These are phyloP conservation scores for Plectranthus barbatus DNA, from an alignment of 257 asterid species.

Conservation along the genomic window DNA sequence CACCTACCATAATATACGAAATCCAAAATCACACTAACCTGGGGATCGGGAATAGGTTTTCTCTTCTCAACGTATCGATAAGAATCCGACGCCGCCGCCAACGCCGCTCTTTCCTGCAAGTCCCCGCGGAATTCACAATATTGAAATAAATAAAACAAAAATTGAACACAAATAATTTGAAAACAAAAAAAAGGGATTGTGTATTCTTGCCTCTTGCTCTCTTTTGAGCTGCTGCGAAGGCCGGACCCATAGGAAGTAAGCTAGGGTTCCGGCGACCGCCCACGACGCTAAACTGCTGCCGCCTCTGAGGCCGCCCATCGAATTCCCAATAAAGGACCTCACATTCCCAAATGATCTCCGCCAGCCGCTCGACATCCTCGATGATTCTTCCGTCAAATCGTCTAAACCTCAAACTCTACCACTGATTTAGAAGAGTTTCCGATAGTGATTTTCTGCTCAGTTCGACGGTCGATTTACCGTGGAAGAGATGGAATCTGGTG, in stretches of 20 bases:
- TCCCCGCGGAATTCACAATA: neutral
- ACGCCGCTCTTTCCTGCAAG: slow-evolving; percentile 63
- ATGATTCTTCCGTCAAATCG: neutral
- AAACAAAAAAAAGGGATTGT: neutral
- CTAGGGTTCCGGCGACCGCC: slow-evolving; percentile 96
- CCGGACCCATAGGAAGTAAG: slow-evolving; percentile 84
- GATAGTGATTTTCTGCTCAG: slow-evolving; percentile 6
- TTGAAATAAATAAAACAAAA: neutral
- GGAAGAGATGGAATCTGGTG: neutral
- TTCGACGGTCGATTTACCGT: slow-evolving; percentile 1
- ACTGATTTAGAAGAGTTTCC: neutral
- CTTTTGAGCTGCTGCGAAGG: slow-evolving; percentile 80
- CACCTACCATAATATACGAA: neutral
- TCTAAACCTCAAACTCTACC: neutral
- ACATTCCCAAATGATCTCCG: slow-evolving; percentile 50
- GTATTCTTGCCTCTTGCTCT: slow-evolving; percentile 57
- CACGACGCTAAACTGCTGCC: slow-evolving; percentile 80
- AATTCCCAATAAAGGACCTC: slow-evolving; percentile 65
- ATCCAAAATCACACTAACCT: slow-evolving; percentile 28
- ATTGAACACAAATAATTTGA: neutral
- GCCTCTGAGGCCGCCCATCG: slow-evolving; percentile 88
- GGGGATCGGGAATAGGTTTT: slow-evolving; percentile 84
- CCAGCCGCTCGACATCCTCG: slow-evolving; percentile 52
- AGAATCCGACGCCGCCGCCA: slow-evolving; percentile 59
- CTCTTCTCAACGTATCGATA: slow-evolving; percentile 70